Evolutionary conservation across 306 rosid genomes (phyloP), one percentile per base, ranked within the genome.

Genomic region (Medicago lupulina): DNA sequence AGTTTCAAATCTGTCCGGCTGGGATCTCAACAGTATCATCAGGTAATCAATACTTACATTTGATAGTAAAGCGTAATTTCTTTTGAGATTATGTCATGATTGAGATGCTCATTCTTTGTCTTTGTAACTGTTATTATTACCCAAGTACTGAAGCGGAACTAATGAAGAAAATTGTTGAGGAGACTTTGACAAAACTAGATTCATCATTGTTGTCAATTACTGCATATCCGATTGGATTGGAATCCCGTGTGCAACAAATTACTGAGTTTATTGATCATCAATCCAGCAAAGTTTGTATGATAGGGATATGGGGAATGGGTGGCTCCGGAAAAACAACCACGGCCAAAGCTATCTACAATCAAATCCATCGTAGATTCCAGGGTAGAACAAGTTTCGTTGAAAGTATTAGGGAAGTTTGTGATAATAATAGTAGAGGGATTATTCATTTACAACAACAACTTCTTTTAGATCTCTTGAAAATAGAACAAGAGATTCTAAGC

Each of bases 231-330:
- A 66, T 76, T 38, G 80, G 80, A 38, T n/a, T 76, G 11, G 66
- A 36, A 21, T 15, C 73, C 2, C 73, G 44, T 9, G 18, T 39
- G 14, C 14, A 19, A 19, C 1, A 76, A 14, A 44, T 51, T 17
- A 21, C 41, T 21, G 0, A 4, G 1, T 11, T 38, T 9, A 38
- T 76, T 18, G 6, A 64, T 9, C 8, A 3, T 2, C 4, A 39
- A 15, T 38, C 58, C 3, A 34, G 7, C 3, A 17, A 2, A 17
- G 71, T 34, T 13, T 50, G 71, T 4, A 1, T 62, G 14, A 4
- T 67, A 51, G 80, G 80, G 28, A 66, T 76, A 6, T 76, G 80
- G 67, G 80, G 80, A 9, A 76, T 76, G 67, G 80, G 80, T 0
- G 80, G 75, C 0, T 53, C 25, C 0, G 59, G 59, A 0, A 53